Base-by-base conservation (phyloP, 805 yeast species). In the Teunomyces atbi region DNA sequence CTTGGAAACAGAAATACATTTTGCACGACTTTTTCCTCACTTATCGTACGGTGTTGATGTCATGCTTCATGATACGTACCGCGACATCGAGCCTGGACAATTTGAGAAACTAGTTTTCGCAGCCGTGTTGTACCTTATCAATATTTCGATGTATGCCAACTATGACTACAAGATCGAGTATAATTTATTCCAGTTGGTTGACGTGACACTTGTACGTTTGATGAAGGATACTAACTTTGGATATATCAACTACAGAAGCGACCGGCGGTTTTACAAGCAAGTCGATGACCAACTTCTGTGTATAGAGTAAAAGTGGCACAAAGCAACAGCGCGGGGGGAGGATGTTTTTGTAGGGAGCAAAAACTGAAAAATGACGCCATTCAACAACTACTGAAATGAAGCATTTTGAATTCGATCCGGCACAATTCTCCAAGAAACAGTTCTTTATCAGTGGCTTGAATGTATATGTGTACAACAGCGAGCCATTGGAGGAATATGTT, bases 371-470 rank as follows among this genome's bases (percentile, higher is more conserved):
- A 34, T 28, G 19, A 29, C 12, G 16, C 23, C 26, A 37, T 38
- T 34, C 12, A 23, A n/a, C 7, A 23, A 26, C 15, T 19, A 29
- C 13, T 27, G 40, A 28, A 15, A 57, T 57, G 61, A 45, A 53
- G 21, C 19, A 39, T 28, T 51, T 58, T 33, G 53, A 54, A 20
- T 54, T 52, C 33, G 52, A 59, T 32, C 53, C 60, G 3, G 18
- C 45, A 5, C 29, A 42, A 10, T 44, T 35, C 41, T 43, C 45
- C 32, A 47, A 44, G 28, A 37, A 47, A 5, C 42, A 35, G n/a
- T 26, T 51, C 27, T 46, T 56, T 53, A 63, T 79, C 44, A 82
- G 76, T 2, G 84, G 84, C 0, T 61, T 79, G 44, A 53, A 59
- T 10, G 69, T 69, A n/a, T 61, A 72, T 34, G 61, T 77, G 3